Evolutionary conservation across 768 basidiomycete species (phyloP), one percentile per base, ranked within the genome.

Genomic region (Tricholoma bakamatsutake): DNA sequence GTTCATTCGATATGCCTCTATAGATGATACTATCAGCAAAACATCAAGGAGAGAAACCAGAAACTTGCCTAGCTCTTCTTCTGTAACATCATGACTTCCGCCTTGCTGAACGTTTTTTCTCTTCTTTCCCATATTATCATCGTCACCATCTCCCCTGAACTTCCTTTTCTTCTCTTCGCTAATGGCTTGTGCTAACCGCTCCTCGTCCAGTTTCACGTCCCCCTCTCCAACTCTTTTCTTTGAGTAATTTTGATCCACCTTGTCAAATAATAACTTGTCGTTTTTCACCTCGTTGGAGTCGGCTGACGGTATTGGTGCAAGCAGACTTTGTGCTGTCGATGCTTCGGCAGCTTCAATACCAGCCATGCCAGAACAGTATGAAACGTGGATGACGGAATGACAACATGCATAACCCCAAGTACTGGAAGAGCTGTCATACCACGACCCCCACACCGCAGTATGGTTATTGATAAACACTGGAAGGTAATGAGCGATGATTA

Each of bases 371-470:
- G 94, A 85, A 67, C 95, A 98, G 67, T 98, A 98, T 15, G 95
- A 95, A 50, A 90, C 73, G 63, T 93, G 88, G 28, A 93, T 75
- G 45, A 66, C 77, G 9, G 93, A 94, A 66, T 97, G 95, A 66
- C 97, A 99, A 69, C 97, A 99, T 27, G 83, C 87, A 69, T 88
- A 99, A 35, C 97, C 97, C 97, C 97, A 99, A 57, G 75, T 66
- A 12, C 85, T 82, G 2, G 80, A 77, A 11, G 81, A 73, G 13
- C 74, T 58, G 61, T 90, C 85, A 68, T 90, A 98, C 85, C 86
- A 98, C 43, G 97, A 99, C 45, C 97, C 97, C 97, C 97, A 99
- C n/a, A 98, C 86, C 4, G 84, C 76, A 0, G 88, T 93, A 65
- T 99, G 97, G 66, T 99, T 99, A 70, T 94, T 95, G 64, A 89